Percentiles rank a stretch among this genome's conserved stretches.
Evolutionary conservation across 768 basidiomycete species (phyloP).

Genomic region (Omphalotus guepiniiformis): DNA sequence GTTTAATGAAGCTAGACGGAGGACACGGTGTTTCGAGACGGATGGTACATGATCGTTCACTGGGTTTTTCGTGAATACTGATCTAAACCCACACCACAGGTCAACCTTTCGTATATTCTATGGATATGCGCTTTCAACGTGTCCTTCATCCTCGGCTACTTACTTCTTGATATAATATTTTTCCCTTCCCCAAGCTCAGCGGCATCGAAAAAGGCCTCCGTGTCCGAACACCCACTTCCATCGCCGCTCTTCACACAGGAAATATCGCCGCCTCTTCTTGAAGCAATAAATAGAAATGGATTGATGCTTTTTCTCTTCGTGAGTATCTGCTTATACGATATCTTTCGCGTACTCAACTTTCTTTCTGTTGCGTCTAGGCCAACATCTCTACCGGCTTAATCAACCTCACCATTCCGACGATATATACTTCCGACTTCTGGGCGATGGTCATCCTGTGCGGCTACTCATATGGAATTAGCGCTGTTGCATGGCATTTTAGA

Average conservation of each 20-base stretch:
- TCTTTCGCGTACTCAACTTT: not conserved
- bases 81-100: slow-evolving; percentile 40
- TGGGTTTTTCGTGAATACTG: not conserved
- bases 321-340: slow-evolving; percentile 24
- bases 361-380: slow-evolving; percentile 46
- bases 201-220: slow-evolving; percentile 18
- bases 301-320: slow-evolving; percentile 79
- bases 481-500: slow-evolving; percentile 54
- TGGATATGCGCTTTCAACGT: slow-evolving; percentile 92
- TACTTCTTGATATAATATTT: slow-evolving; percentile 70
- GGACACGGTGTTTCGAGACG: slow-evolving; percentile 41
- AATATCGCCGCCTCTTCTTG: slow-evolving; percentile 52
- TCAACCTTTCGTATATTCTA: slow-evolving; percentile 82
- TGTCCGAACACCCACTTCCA: slow-evolving; percentile 23
- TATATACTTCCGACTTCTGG: slow-evolving; percentile 57
- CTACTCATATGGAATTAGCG: slow-evolving; percentile 60
- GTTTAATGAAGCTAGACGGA: slow-evolving; percentile 1
- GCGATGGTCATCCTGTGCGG: slow-evolving; percentile 59
- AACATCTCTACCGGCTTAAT: slow-evolving; percentile 84
- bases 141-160: slow-evolving; percentile 76
- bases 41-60: slow-evolving; percentile 28
- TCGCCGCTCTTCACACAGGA: slow-evolving; percentile 5
- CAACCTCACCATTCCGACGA: slow-evolving; percentile 76
- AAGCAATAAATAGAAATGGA: slow-evolving; percentile 81
- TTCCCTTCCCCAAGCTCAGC: slow-evolving; percentile 44